Evolutionary conservation across 805 yeast species (phyloP), one percentile per base, ranked within the genome.

Genomic region (Candida namnaoensis): DNA sequence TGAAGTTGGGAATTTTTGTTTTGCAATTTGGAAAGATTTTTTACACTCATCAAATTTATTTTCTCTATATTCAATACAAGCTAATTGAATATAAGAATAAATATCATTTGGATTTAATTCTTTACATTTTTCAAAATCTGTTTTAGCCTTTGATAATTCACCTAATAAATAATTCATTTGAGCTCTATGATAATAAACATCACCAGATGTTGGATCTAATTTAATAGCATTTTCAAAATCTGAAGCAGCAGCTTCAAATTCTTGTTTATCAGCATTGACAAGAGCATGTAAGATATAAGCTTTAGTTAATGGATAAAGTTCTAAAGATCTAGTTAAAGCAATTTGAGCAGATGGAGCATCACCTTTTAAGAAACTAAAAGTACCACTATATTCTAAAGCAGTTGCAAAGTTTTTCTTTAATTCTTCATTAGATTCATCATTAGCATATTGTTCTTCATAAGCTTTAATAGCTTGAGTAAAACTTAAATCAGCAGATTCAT

Each of bases 111-210:
- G 80, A 65, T 88, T 86, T 54, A 78, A 69, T 49, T 76, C 77
- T 58, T 81, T 80, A 37, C 96, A 83, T 64, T 80, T 82, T 53
- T 73, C 74, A 59, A 88, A 93, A 65, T 85, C 79, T 35, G 61
- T 66, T 55, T 79, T 74, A 33, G 99, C 97, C 48, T 78, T 71
- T 34, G 65, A 66, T 56, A 84, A 77, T 46, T 87, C 85, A 47
- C 81, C 82, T 47, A 86, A 78, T 55, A 93, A 69, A 68, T 90
- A 91, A 62, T 74, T 77, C 59, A 90, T 73, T 75, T 93, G 99
- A 52, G 95, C 99, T 61, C 83, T 80, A 67, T 93, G 99, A 71
- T 93, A 93, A 70, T 81, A 86, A 50, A 83, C 76, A 57, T 93
- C 96, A 32, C 93, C 80, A 55, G 80, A 77, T 24, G 75, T 66